Percentiles rank a stretch among this genome's conserved stretches.
phyloP scores from a whole-genome alignment of 2,329 filamentous ascomycete genomes.

The Arthrobotrys megalospora region DNA sequence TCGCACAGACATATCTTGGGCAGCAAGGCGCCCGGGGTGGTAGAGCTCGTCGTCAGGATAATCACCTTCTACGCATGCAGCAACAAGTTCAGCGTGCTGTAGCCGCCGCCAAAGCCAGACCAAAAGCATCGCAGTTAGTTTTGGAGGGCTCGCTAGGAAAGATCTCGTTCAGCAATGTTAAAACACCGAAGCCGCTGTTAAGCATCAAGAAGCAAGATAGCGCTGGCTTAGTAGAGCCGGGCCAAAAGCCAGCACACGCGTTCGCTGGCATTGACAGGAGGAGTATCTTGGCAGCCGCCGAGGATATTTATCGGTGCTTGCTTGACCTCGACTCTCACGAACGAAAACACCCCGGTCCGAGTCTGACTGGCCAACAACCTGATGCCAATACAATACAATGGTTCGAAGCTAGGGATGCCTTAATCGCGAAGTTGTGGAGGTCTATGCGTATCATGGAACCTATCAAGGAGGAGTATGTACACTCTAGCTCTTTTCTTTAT shows the following conservation, averaged over 20 bases:
- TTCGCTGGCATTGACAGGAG: slow-evolving; percentile 79
- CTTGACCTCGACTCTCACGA: slow-evolving; percentile 97
- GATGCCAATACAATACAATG: slow-evolving; percentile 82
- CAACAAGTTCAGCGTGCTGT: slow-evolving; percentile 98
- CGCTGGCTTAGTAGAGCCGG: slow-evolving; percentile 12
- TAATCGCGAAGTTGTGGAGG: slow-evolving; percentile 86
- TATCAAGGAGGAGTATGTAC: slow-evolving; percentile 71
- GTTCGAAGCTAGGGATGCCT: slow-evolving; percentile 78
- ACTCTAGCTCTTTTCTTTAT: not conserved
- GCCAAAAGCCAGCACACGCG: slow-evolving; percentile 40
- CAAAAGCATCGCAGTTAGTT: slow-evolving; percentile 96
- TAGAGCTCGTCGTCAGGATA: slow-evolving; percentile 76
- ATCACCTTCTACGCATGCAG: slow-evolving; percentile 99
- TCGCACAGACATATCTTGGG: slow-evolving; percentile 97
- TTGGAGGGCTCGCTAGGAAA: slow-evolving; percentile 97
- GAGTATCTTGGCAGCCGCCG: slow-evolving; percentile 86
- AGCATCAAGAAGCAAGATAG: slow-evolving; percentile 92
- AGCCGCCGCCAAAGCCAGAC: slow-evolving; percentile 95
- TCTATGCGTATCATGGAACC: slow-evolving; percentile 94
- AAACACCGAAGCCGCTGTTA: slow-evolving; percentile 92
- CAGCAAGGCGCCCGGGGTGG: slow-evolving; percentile 86
- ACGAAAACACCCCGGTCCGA: slow-evolving; percentile 80
- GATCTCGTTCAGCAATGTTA: slow-evolving; percentile 98
- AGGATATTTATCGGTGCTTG: slow-evolving; percentile 86
- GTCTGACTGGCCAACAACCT: slow-evolving; percentile 75